Percentiles rank a stretch among this genome's conserved stretches.
Conservation (phyloP, 1,284 basidiomycete species). For the Puccinia hordei region DNA sequence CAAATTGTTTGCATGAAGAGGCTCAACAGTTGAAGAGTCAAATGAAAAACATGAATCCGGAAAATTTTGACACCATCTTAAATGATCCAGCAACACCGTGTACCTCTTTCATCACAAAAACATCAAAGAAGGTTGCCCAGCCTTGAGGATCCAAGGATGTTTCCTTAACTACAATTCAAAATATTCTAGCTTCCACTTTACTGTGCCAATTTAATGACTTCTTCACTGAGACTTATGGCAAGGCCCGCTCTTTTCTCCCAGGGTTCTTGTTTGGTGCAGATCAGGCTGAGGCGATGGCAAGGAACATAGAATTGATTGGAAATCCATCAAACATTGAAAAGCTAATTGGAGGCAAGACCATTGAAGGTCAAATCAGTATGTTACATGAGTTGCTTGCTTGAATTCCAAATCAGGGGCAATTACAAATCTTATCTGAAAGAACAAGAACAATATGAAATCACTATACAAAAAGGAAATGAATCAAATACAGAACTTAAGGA, state of each 20-base stretch:
- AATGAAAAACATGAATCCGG: not conserved
- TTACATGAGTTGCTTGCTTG: not conserved
- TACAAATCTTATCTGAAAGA: too few species aligned
- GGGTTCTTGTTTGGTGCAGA: not conserved
- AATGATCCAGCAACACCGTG: not conserved
- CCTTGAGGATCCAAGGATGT: too few species aligned
- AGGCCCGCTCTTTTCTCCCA: not conserved
- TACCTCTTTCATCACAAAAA: not conserved
- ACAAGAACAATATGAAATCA: not conserved
- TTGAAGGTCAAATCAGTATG: not conserved
- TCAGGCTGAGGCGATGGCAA: not conserved
- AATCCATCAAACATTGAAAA: not conserved
- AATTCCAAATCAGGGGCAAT: not conserved
- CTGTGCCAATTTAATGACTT: not conserved
- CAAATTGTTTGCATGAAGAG: not conserved
- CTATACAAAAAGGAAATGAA: not conserved
- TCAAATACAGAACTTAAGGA: not conserved
- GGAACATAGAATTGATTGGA: not conserved
- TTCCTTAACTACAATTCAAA: too few species aligned
- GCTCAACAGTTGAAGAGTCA: not conserved
- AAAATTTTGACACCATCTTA: not conserved
- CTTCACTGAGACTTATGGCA: not conserved
- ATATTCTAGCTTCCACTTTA: not conserved
- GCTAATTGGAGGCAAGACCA: not conserved
- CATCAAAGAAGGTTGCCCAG: too few species aligned